These are phyloP conservation scores for Setaria viridis DNA, from an alignment of 202 grass and related monocot species.

Conservation along the genomic window DNA sequence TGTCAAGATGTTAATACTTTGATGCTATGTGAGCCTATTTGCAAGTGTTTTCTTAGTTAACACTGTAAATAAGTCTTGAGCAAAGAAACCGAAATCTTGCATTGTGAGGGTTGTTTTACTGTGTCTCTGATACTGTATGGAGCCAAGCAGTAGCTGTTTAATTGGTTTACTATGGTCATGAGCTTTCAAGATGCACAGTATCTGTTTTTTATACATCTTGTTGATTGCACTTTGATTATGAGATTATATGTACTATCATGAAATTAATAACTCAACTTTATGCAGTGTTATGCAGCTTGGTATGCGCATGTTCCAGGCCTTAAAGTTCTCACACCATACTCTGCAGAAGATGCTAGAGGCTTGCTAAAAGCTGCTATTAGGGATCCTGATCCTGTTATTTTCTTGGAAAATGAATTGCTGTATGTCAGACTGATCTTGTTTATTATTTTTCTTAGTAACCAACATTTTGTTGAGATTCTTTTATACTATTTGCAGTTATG, in stretches of 20 bases:
- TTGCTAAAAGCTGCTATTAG: conserved; percentile 98
- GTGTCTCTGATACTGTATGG: background rate
- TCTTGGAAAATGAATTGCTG: conserved; percentile 96
- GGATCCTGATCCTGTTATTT: conserved; percentile 94
- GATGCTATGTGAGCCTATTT: background rate
- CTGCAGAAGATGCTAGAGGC: conserved; percentile 90
- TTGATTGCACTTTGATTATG: background rate
- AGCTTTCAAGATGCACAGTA: background rate
- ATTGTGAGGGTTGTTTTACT: background rate
- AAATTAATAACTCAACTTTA: conserved; percentile 37
- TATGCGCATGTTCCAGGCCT: conserved; percentile 93
- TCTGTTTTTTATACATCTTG: background rate
- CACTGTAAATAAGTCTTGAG: background rate
- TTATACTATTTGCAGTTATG: conserved; percentile 67
- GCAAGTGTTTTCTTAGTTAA: background rate
- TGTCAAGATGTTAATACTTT: background rate
- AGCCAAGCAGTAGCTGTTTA: background rate
- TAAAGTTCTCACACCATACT: conserved; percentile 87
- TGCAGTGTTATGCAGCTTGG: conserved; percentile 98
- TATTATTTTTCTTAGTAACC: conserved; percentile 24
- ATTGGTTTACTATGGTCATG: conserved; percentile 7
- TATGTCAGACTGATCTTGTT: conserved; percentile 52
- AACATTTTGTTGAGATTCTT: conserved; percentile 39
- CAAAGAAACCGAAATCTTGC: background rate
- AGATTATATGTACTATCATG: conserved; percentile 10